phyloP scores from a whole-genome alignment of 768 basidiomycete genomes.

The Jaapia argillacea region DNA sequence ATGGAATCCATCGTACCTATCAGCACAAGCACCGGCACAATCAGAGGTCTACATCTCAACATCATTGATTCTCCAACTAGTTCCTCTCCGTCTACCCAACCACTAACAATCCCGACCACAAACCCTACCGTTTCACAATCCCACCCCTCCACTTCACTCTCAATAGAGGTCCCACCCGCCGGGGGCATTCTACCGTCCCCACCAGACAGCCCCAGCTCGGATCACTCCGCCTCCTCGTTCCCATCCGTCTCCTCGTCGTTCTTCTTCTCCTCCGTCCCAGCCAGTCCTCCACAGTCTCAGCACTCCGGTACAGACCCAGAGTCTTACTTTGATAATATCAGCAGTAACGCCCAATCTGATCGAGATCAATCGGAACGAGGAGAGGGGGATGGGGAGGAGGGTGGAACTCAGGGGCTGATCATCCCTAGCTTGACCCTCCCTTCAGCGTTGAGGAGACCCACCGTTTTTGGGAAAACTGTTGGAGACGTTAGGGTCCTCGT shows the following conservation, averaged over 20 bases:
- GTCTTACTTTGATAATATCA: no score
- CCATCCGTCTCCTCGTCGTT: conserved; percentile 68
- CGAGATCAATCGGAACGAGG: conserved; percentile 8
- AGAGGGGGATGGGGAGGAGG: conserved; percentile 13
- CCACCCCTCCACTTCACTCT: neutral
- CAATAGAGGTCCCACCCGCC: neutral
- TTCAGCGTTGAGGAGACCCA: conserved; percentile 48
- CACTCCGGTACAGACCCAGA: conserved; percentile 25
- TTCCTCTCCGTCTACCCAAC: conserved; percentile 9
- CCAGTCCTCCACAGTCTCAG: conserved; percentile 48
- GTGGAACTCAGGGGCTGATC: conserved; percentile 46
- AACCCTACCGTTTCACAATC: neutral
- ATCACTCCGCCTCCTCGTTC: conserved; percentile 58
- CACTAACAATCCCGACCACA: conserved; percentile 5
- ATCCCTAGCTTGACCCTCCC: conserved; percentile 64
- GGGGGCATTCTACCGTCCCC: conserved; percentile 39
- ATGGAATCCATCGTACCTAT: neutral
- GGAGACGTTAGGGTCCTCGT: conserved; percentile 53
- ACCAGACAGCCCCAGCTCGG: conserved; percentile 42
- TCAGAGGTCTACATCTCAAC: neutral
- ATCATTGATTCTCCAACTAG: conserved; percentile 8
- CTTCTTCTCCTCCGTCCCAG: conserved; percentile 69
- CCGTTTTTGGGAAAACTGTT: conserved; percentile 57
- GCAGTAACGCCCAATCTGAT: no score
- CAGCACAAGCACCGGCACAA: neutral